Conservation (phyloP, 345 rosid genomes). For the Eucalyptus tenuipes region DNA sequence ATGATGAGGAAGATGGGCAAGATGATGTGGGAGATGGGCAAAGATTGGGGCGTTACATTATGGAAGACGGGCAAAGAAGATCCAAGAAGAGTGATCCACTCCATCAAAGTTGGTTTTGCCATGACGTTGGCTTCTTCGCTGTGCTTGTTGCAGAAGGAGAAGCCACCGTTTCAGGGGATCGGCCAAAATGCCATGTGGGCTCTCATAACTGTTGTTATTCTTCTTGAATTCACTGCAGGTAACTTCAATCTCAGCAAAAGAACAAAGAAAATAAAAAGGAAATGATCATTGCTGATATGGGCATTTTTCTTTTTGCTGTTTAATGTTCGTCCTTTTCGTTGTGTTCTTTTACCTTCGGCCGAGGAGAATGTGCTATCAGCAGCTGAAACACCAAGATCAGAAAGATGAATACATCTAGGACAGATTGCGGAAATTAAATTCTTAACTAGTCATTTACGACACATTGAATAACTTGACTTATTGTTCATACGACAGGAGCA, state of each 20-base stretch:
- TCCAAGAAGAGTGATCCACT: conserved; percentile 25
- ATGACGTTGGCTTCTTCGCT: conserved; percentile 15
- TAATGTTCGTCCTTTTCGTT: neutral
- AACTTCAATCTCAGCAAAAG: neutral
- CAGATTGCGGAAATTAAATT: neutral
- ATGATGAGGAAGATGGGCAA: neutral
- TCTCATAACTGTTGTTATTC: conserved; percentile 27
- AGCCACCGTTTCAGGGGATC: conserved; percentile 9
- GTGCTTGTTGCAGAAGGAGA: conserved; percentile 1
- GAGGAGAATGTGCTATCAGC: neutral
- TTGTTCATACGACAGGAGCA: conserved; percentile 28
- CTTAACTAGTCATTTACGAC: neutral
- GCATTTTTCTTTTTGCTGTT: neutral
- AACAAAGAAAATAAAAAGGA: neutral
- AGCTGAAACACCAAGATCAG: neutral
- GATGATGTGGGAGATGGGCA: neutral
- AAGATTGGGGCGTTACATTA: too few species aligned
- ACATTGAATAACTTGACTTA: neutral
- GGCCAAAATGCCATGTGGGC: conserved; percentile 35
- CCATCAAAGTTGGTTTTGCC: conserved; percentile 21
- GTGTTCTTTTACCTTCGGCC: neutral
- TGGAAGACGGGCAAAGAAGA: conserved; percentile 13
- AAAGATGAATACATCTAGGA: neutral
- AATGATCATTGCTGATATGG: neutral
- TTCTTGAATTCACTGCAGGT: conserved; percentile 30